phyloP scores from a whole-genome alignment of 805 yeast genomes.

The Candida ascalaphidarum region DNA sequence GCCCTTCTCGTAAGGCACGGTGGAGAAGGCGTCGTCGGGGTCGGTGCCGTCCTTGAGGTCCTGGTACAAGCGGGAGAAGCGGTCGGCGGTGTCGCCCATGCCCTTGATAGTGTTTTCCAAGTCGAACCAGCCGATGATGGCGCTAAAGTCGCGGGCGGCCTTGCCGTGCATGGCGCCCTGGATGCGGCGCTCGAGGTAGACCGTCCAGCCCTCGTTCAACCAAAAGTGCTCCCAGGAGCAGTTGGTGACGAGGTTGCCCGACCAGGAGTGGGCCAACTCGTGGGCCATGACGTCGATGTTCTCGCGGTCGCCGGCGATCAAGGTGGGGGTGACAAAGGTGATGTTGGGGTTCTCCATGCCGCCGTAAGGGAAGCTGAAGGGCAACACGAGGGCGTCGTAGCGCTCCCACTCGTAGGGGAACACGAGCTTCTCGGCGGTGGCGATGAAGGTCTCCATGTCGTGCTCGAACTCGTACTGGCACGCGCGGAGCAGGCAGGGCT shows the following conservation, averaged over 20 bases:
- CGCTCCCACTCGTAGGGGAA: slow-evolving; percentile 80
- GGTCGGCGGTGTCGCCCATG: slow-evolving; percentile 45
- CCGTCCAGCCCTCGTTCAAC: slow-evolving; percentile 96
- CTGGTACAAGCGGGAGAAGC: slow-evolving; percentile 61
- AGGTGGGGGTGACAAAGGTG: slow-evolving; percentile 85
- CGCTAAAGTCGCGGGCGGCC: slow-evolving; percentile 66
- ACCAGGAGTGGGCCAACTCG: slow-evolving; percentile 90
- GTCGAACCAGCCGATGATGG: slow-evolving; percentile 85
- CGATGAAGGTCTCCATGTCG: slow-evolving; percentile 74
- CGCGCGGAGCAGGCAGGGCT: slow-evolving; percentile 56
- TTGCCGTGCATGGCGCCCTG: slow-evolving; percentile 75
- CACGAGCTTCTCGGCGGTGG: slow-evolving; percentile 67
- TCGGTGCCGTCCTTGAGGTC: slow-evolving; percentile 61
- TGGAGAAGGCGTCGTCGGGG: slow-evolving; percentile 84
- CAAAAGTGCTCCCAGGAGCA: slow-evolving; percentile 91
- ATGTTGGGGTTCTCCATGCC: slow-evolving; percentile 95
- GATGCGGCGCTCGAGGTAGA: slow-evolving; percentile 80
- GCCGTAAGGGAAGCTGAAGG: slow-evolving; percentile 75
- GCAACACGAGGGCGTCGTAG: slow-evolving; percentile 74
- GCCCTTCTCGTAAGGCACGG: slow-evolving; percentile 90
- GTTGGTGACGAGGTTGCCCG: slow-evolving; percentile 85
- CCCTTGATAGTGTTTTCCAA: slow-evolving; percentile 56
- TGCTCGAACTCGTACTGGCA: slow-evolving; percentile 74
- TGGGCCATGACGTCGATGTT: slow-evolving; percentile 89
- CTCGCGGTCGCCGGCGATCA: slow-evolving; percentile 75